phyloP scores from a whole-genome alignment of 352 stramenopile genomes.

The Globisporangium splendens region DNA sequence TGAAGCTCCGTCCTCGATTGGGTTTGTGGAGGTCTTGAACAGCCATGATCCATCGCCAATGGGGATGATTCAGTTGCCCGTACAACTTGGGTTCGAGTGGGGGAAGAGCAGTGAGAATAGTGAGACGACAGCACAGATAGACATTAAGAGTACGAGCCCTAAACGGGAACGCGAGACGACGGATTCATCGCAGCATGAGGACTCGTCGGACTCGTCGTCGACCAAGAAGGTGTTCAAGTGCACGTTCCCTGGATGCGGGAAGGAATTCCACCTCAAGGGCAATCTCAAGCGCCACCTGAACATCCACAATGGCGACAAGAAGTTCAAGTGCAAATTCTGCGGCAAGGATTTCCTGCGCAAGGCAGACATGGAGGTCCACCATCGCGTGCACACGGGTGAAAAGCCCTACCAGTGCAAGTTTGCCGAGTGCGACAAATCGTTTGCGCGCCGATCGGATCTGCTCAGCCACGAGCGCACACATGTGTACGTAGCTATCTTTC shows the following conservation, averaged over 20 bases:
- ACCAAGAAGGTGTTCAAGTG: constrained; percentile 33
- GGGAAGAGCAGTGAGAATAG: too few species aligned
- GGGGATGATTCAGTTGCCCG: too few species aligned
- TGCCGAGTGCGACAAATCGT: constrained; percentile 48
- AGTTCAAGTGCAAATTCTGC: constrained; percentile 63
- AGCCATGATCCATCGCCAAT: too few species aligned
- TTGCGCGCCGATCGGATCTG: constrained; percentile 69
- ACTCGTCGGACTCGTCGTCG: constrained; percentile 5
- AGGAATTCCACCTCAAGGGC: constrained; percentile 62
- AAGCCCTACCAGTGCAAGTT: constrained; percentile 70
- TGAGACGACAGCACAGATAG: too few species aligned
- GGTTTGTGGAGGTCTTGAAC: too few species aligned
- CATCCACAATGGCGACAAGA: constrained; percentile 53
- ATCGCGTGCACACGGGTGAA: constrained; percentile 71
- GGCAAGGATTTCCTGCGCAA: constrained; percentile 63
- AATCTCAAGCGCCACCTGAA: constrained; percentile 62
- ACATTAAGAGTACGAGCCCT: too few species aligned
- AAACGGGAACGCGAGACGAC: too few species aligned
- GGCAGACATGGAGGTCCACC: constrained; percentile 73
- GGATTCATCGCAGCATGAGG: not conserved
- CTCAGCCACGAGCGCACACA: constrained; percentile 76
- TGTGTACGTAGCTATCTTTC: constrained; percentile 21
- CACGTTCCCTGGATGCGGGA: constrained; percentile 44
- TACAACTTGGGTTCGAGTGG: too few species aligned
- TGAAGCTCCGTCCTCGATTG: too few species aligned